A percentile compares a stretch with the other conserved stretches of the same genome.
phyloP scores from a whole-genome alignment of 2,329 filamentous ascomycete genomes.

The Fusarium annulatum region DNA sequence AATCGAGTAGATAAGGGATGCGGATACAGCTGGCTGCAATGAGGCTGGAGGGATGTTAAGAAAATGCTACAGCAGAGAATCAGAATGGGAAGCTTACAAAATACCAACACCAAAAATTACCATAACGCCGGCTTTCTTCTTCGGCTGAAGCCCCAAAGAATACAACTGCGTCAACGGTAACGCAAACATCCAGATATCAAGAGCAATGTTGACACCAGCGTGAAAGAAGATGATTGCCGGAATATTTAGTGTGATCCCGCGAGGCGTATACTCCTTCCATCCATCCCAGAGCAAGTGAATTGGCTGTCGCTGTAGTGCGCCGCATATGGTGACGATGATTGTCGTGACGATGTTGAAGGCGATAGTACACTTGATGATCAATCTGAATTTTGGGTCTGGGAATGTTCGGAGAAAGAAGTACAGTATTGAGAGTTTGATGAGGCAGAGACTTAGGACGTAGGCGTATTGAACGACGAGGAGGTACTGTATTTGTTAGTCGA shows the following conservation, averaged over 20 bases:
- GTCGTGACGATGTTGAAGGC: background rate
- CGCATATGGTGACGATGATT: background rate
- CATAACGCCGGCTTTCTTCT: conserved; percentile 2
- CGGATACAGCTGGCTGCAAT: conserved; percentile 13
- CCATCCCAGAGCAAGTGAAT: background rate
- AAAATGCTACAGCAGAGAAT: too few species aligned
- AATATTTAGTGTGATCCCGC: background rate
- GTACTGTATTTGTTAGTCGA: background rate
- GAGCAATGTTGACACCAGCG: background rate
- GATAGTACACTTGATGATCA: background rate
- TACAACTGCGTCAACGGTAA: conserved; percentile 1
- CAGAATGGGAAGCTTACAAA: background rate
- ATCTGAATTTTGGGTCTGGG: background rate
- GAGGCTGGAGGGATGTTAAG: background rate
- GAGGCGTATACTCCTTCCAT: background rate
- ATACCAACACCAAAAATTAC: conserved; percentile 1
- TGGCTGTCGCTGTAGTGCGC: background rate
- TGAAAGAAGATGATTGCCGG: background rate
- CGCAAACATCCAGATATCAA: conserved; percentile 14
- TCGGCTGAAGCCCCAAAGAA: background rate
- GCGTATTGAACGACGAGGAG: background rate
- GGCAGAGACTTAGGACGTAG: background rate
- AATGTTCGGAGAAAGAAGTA: conserved; percentile 8
- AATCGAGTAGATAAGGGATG: background rate
- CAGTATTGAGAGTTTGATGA: conserved; percentile 8